A percentile compares a stretch with the other conserved stretches of the same genome.
phyloP scores from a whole-genome alignment of 23 red algal species.

The Cyanidiococcus yangmingshanensis region DNA sequence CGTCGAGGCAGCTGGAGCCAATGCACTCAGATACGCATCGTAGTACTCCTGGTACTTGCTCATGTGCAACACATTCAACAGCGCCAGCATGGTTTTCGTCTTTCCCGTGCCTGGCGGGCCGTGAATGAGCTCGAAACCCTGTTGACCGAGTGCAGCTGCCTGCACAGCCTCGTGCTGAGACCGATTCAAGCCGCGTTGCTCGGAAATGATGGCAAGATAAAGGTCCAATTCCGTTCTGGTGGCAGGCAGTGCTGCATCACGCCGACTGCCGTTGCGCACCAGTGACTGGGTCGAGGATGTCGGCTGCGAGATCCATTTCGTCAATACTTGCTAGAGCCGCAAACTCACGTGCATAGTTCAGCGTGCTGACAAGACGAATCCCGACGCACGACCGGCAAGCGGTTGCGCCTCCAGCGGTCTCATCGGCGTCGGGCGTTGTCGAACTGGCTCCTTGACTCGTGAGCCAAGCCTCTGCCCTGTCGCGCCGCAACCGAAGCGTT shows the following conservation, averaged over 20 bases:
- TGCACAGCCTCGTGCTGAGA: conserved; percentile 1
- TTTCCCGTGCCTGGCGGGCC: conserved; percentile 92
- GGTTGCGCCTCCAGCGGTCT: not conserved
- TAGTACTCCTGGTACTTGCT: conserved; percentile 6
- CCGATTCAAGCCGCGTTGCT: not conserved
- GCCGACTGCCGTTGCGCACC: not conserved
- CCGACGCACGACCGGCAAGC: too few relatives aligned
- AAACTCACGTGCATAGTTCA: not conserved
- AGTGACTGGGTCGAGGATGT: not conserved
- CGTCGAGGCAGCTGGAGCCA: not conserved
- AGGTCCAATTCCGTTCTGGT: not conserved
- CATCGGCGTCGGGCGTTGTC: too few relatives aligned
- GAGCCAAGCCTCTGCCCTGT: not conserved
- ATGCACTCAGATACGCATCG: not conserved
- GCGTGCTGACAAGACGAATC: not conserved
- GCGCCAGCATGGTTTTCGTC: conserved; percentile 55
- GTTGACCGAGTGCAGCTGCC: not conserved
- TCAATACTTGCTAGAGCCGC: not conserved
- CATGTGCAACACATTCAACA: conserved; percentile 44
- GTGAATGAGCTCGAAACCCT: not conserved
- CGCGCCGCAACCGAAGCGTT: not conserved
- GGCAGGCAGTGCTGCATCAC: not conserved
- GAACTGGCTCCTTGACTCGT: too few relatives aligned
- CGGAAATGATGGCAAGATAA: not conserved
- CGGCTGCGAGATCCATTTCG: not conserved